phyloP scores from a whole-genome alignment of 1,284 basidiomycete genomes.

The Melampsora abietis-canadensis region DNA sequence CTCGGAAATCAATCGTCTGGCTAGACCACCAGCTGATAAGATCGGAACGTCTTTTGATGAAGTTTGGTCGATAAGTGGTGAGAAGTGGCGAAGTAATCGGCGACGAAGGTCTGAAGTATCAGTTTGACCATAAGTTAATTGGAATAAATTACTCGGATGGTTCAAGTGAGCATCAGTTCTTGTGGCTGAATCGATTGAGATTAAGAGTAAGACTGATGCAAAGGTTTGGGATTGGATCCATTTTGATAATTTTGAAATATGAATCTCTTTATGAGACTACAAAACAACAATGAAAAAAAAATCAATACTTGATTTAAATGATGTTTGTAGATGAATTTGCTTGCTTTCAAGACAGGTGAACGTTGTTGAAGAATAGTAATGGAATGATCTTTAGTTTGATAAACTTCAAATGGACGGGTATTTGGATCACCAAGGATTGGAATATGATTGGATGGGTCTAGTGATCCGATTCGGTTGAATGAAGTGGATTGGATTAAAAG shows the following conservation, averaged over 20 bases:
- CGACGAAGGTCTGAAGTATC: background rate
- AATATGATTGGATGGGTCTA: slow-evolving; percentile 25
- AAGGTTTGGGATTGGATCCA: slow-evolving; percentile 15
- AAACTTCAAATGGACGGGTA: slow-evolving; percentile 17
- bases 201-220: slow-evolving; percentile 13
- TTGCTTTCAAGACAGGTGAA: slow-evolving; percentile 23
- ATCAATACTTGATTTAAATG: too few relatives aligned
- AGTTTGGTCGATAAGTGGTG: background rate
- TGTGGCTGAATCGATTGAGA: slow-evolving; percentile 17
- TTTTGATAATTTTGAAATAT: background rate
- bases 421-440: slow-evolving; percentile 10
- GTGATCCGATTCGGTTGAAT: slow-evolving; percentile 10
- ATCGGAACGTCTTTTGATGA: background rate
- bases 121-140: background rate
- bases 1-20: background rate
- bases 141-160: background rate
- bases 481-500: slow-evolving; percentile 9
- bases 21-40: slow-evolving; percentile 25
- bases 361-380: slow-evolving; percentile 26
- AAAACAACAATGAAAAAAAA: background rate
- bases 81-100: background rate
- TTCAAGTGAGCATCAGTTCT: slow-evolving; percentile 12
- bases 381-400: slow-evolving; percentile 7
- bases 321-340: background rate
- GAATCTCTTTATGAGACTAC: slow-evolving; percentile 4